Percentiles rank a stretch among this genome's conserved stretches.
Conservation (phyloP, 1,139 yeast species). For the Zygosaccharomyces pseudobailii region DNA sequence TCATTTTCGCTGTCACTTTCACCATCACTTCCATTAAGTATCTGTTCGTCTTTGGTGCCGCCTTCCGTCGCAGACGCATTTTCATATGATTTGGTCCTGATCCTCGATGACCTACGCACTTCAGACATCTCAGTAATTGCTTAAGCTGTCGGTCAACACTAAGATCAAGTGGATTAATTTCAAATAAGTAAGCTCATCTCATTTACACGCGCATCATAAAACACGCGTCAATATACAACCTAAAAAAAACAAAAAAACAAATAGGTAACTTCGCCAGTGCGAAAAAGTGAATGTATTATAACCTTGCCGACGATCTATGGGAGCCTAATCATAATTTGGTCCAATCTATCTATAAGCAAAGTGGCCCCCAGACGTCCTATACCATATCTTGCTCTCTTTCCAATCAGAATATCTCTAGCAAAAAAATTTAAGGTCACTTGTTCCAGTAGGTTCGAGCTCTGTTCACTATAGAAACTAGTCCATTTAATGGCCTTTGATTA, state of each 20-base stretch:
- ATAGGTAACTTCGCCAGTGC: neutral
- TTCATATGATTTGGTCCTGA: slow-evolving; percentile 14
- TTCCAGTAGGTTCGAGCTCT: slow-evolving; percentile 23
- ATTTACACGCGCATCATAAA: neutral
- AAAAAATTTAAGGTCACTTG: slow-evolving; percentile 1
- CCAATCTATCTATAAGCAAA: slow-evolving; percentile 2
- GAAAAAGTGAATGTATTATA: neutral
- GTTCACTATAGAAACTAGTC: slow-evolving; percentile 21
- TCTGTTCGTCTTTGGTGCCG: slow-evolving; percentile 9
- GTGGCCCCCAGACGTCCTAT: neutral
- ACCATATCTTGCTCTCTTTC: neutral
- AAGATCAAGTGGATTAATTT: neutral
- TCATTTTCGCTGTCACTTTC: slow-evolving; percentile 3
- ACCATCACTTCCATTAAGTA: slow-evolving; percentile 12
- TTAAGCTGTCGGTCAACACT: too few relatives aligned
- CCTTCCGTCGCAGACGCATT: slow-evolving; percentile 9
- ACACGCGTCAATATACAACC: neutral
- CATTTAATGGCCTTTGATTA: slow-evolving; percentile 15
- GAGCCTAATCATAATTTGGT: neutral
- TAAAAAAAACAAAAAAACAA: neutral
- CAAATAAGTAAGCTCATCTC: neutral
- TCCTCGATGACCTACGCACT: slow-evolving; percentile 21
- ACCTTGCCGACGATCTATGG: neutral
- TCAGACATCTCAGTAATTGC: slow-evolving; percentile 13
- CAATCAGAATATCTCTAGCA: neutral